Evolutionary conservation across 2,329 filamentous ascomycete genomes (phyloP), one percentile per base, ranked within the genome.

Genomic region (Ophiostoma angusticollis): DNA sequence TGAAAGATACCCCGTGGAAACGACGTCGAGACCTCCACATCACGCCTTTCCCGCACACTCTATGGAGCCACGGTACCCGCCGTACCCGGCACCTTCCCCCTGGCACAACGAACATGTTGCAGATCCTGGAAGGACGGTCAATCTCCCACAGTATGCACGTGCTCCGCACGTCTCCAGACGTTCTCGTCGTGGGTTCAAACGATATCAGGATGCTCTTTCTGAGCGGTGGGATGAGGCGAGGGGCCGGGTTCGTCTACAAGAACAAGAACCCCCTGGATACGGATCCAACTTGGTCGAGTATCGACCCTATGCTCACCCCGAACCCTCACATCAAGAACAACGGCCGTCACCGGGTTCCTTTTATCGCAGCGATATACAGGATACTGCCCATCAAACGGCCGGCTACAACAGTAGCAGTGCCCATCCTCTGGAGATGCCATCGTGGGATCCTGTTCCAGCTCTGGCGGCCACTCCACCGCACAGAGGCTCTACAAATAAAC

Each of bases 131-230:
- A 4, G 11, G 25, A 13, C 6, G 5, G 12, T 7, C 25, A 5
- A 39, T 23, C 9, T 32, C 5, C 28, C 29, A 5, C 28, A 5
- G 4, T 39, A 40, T n/a, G 28, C 34, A 34, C 33, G 18, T 5
- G 35, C 36, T 13, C 6, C 6, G 19, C 21, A 29, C 5, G 13
- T 22, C 11, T 1, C 14, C 12, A 37, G 29, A 11, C 13, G n/a
- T n/a, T 18, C 34, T 3, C 38, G 46, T 4, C 56, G 63, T 24
- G 65, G 64, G 2, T 68, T 69, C 43, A 60, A 61, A 46, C 56
- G 65, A 45, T 68, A 68, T 37, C 57, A 62, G 43, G 64, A 54
- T 9, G 52, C 50, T 13, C 50, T 50, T 7, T 41, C 46, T 34
- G 47, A 51, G 6, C 47, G 48, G 11, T 59, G 56, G 57, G 49